Evolutionary conservation across 768 basidiomycete species (phyloP).

Genomic region (Leccinum subgranulosum): DNA sequence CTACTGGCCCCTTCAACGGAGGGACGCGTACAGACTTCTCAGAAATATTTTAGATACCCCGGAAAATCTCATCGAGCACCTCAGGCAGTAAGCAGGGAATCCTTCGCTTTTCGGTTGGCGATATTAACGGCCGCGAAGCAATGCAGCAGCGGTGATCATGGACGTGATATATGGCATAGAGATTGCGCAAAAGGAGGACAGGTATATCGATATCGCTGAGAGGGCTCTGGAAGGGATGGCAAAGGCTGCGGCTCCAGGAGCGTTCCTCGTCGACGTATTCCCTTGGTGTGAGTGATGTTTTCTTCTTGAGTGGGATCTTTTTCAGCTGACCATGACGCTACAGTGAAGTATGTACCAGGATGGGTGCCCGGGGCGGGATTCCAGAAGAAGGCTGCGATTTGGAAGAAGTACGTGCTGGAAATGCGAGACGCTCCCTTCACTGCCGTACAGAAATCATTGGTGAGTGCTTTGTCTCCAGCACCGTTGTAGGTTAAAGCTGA

Average conservation of each 20-base stretch:
- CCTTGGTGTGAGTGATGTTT: constrained; percentile 35
- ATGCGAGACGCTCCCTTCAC: constrained; percentile 48
- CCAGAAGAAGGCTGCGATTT: constrained; percentile 46
- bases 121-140: constrained; percentile 29
- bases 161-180: constrained; percentile 50
- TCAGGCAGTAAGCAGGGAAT: constrained; percentile 42
- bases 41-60: constrained; percentile 42
- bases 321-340: constrained; percentile 4
- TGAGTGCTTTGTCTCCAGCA: constrained; percentile 17
- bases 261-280: constrained; percentile 50
- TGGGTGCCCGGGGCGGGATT: constrained; percentile 54
- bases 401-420: constrained; percentile 44
- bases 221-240: constrained; percentile 49
- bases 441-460: constrained; percentile 37
- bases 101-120: not conserved
- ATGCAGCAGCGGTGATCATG: constrained; percentile 52
- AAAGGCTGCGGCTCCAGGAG: constrained; percentile 48
- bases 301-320: not conserved
- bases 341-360: constrained; percentile 51
- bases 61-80: constrained; percentile 44
- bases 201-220: constrained; percentile 51
- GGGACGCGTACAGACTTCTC: constrained; percentile 44
- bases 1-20: constrained; percentile 45
- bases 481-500: not conserved
- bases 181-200: constrained; percentile 40